These are phyloP conservation scores for Pseudogymnoascus verrucosus DNA, from an alignment of 2,329 filamentous ascomycete genomes.

Conservation along the genomic window DNA sequence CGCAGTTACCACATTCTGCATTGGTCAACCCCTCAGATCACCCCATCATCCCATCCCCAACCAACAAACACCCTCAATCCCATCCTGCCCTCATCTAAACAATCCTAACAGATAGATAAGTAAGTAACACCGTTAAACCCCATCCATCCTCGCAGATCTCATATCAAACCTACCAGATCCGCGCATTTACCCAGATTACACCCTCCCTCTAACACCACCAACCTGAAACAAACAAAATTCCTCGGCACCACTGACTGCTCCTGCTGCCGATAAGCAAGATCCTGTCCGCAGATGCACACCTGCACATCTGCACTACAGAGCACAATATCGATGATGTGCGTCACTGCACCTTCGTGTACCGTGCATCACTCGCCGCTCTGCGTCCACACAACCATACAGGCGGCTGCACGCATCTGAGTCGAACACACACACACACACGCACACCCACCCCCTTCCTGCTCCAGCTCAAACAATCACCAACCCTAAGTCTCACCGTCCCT, in stretches of 20 bases:
- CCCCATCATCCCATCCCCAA: background rate
- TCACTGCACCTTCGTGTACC: background rate
- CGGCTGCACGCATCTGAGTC: background rate
- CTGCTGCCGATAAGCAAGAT: background rate
- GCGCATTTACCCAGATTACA: background rate
- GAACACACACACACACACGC: too few species aligned
- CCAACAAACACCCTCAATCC: background rate
- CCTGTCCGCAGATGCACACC: background rate
- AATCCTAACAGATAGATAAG: background rate
- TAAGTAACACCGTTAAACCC: background rate
- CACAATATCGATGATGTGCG: background rate
- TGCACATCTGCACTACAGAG: background rate
- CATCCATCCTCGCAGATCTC: background rate
- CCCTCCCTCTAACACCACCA: background rate
- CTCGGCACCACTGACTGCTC: too few species aligned
- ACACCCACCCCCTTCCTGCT: background rate
- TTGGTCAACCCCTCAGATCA: background rate
- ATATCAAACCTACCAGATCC: background rate
- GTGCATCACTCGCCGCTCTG: background rate
- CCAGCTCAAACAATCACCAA: background rate
- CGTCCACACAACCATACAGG: background rate
- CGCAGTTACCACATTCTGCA: background rate
- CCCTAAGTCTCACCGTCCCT: background rate
- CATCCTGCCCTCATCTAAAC: background rate
- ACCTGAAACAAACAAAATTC: background rate